These are phyloP conservation scores for Crithidia bombi DNA, from an alignment of 208 protist species.

Conservation along the genomic window DNA sequence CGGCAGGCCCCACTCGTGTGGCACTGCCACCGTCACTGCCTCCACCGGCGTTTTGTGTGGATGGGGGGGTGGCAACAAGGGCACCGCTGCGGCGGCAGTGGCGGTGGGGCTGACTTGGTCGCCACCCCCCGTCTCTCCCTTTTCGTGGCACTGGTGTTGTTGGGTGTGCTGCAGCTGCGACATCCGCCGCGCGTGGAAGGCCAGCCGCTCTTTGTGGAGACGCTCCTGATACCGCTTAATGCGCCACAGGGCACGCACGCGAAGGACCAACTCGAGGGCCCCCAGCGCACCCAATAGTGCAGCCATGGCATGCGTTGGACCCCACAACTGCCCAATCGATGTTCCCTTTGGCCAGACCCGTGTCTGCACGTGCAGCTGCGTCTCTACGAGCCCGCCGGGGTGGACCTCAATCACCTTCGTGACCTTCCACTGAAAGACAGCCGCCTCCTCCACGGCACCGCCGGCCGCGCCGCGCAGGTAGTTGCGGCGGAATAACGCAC, in stretches of 20 bases:
- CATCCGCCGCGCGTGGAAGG: conserved; percentile 17
- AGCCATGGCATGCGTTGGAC: conserved; percentile 21
- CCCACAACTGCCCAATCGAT: conserved; percentile 1
- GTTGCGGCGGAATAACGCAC: no score
- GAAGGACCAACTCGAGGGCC: conserved; percentile 36
- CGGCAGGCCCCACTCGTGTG: conserved; percentile 29
- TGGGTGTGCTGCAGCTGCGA: no score
- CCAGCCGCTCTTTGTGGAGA: conserved; percentile 8
- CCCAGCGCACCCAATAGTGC: conserved; percentile 36
- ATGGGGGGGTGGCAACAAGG: not conserved
- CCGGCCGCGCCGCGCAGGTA: not conserved
- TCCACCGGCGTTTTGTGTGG: not conserved
- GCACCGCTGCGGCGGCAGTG: not conserved
- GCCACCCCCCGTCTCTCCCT: not conserved
- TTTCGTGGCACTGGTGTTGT: no score
- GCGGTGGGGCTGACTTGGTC: no score
- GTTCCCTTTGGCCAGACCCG: conserved; percentile 28
- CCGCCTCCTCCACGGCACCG: not conserved
- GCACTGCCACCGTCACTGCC: not conserved
- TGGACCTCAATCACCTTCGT: conserved; percentile 48
- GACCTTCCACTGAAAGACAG: conserved; percentile 49
- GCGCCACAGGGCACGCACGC: conserved; percentile 39
- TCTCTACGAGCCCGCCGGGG: conserved; percentile 51
- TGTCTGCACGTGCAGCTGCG: conserved; percentile 40
- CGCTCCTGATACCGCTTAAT: conserved; percentile 26